Base-by-base conservation (phyloP, 202 grass and related monocot genomes). In the Schoenoplectus tabernaemontani region DNA sequence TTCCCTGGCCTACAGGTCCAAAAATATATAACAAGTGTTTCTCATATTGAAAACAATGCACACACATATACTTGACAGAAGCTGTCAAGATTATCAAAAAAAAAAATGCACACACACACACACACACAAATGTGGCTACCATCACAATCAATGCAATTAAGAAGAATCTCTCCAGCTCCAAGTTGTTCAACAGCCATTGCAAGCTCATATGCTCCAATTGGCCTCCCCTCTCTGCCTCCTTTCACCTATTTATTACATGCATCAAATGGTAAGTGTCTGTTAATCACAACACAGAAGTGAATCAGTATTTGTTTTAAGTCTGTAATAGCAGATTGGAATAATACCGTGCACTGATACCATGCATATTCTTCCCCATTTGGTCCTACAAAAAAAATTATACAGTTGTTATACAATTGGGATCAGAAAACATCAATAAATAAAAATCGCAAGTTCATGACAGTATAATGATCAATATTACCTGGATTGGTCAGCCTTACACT, bases 131-230 rank as follows among this genome's bases (percentile, higher is more conserved):
- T 54, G 26, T 47, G 46, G 43, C 34, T 95, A 99, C 92, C 96
- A 80, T 99, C 92, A 92, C 96, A 99, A 85, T 96, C 96, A 59
- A 99, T 93, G 86, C 96, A 96, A 48, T 99, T 96, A 20, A 99
- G 87, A 66, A 99, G 87, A 87, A 96, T 96, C 90, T 95, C 92
- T 72, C 92, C 96, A 9, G 96, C 92, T 9, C 96, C 90, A 47
- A 99, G 72, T 83, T 99, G 83, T 91, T 96, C 90, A 11, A 99
- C 96, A 85, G 88, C 88, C 89, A 93, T 87, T 86, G 90, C 96
- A 83, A 99, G 87, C 79, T 99, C 96, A 92, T 93, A 99, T 82
- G 88, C 92, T 88, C 92, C 96, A 82, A 96, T 93, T 46, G 82
- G 81, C 12, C 92, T 71, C 77, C 81, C 93, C 73, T 99, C 92